Percentiles rank a stretch among this genome's conserved stretches.
These are phyloP conservation scores for Fraxinus excelsior DNA, from an alignment of 257 asterid species.

Conservation along the genomic window DNA sequence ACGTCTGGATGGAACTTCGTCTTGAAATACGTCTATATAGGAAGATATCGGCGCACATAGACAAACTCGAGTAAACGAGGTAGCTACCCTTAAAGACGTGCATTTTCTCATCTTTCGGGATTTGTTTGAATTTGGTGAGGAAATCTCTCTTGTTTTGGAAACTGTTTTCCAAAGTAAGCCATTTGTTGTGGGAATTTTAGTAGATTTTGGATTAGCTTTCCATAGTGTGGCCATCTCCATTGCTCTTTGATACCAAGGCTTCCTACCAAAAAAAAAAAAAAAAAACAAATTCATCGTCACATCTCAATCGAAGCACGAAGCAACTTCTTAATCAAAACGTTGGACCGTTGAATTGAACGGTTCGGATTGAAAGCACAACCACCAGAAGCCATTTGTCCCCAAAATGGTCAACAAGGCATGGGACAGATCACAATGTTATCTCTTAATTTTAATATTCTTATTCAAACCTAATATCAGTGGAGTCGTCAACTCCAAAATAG, in stretches of 20 bases:
- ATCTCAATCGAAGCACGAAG: not conserved
- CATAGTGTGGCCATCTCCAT: slow-evolving; percentile 71
- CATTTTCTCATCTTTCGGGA: slow-evolving; percentile 59
- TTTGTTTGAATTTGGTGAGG: slow-evolving; percentile 31
- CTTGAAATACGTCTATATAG: slow-evolving; percentile 72
- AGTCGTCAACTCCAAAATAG: not conserved
- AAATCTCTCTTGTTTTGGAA: slow-evolving; percentile 44
- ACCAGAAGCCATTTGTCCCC: not conserved
- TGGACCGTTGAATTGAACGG: not conserved
- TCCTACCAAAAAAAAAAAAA: slow-evolving; percentile 46
- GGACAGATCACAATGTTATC: not conserved
- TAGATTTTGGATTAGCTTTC: slow-evolving; percentile 56
- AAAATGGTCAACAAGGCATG: not conserved
- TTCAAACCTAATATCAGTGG: not conserved
- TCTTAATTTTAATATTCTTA: not conserved
- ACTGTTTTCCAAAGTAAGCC: slow-evolving; percentile 55
- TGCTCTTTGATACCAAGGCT: slow-evolving; percentile 92
- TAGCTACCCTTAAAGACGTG: slow-evolving; percentile 70
- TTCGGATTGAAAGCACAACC: not conserved
- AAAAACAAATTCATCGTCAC: no score
- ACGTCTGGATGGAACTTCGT: slow-evolving; percentile 68
- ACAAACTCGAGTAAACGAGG: slow-evolving; percentile 79
- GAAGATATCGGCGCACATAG: slow-evolving; percentile 85
- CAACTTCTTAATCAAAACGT: not conserved
- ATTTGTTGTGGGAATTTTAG: slow-evolving; percentile 44